Conservation (phyloP, 306 rosid genomes). For the Cicer arietinum region DNA sequence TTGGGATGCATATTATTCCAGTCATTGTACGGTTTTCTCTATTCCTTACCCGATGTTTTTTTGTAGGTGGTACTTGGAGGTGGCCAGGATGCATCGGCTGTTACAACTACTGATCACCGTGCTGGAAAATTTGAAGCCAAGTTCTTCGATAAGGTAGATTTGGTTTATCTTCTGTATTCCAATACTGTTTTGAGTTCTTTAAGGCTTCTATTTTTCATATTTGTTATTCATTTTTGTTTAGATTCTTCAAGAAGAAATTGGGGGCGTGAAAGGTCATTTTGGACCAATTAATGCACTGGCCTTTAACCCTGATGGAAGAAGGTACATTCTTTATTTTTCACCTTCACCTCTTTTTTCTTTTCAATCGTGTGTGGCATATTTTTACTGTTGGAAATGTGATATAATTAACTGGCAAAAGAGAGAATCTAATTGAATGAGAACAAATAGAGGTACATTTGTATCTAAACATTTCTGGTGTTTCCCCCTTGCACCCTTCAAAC, state of each 20-base stretch:
- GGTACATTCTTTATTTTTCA: conserved; percentile 52
- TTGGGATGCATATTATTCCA: background rate
- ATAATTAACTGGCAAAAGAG: too few relatives aligned
- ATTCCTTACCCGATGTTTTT: conserved; percentile 14
- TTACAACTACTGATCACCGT: conserved; percentile 81
- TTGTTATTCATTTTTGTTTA: conserved; percentile 41
- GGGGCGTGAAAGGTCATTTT: conserved; percentile 97
- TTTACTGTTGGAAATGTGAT: background rate
- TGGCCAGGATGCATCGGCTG: conserved; percentile 91
- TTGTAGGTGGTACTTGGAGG: conserved; percentile 89
- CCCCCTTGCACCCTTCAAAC: too few relatives aligned
- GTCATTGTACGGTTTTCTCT: conserved; percentile 10
- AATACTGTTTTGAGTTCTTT: background rate
- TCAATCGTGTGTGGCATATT: background rate
- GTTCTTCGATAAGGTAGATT: conserved; percentile 79
- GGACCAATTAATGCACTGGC: conserved; percentile 98
- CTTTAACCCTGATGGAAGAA: conserved; percentile 89
- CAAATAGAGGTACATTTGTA: too few relatives aligned
- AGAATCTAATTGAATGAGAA: too few relatives aligned
- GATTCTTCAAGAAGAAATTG: conserved; percentile 96
- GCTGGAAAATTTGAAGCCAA: conserved; percentile 90
- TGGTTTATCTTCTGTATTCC: background rate
- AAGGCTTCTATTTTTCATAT: conserved; percentile 13
- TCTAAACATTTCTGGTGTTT: too few relatives aligned
- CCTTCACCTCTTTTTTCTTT: background rate